Conservation (phyloP, 208 protist genomes). For the Trypanosoma caninum region DNA sequence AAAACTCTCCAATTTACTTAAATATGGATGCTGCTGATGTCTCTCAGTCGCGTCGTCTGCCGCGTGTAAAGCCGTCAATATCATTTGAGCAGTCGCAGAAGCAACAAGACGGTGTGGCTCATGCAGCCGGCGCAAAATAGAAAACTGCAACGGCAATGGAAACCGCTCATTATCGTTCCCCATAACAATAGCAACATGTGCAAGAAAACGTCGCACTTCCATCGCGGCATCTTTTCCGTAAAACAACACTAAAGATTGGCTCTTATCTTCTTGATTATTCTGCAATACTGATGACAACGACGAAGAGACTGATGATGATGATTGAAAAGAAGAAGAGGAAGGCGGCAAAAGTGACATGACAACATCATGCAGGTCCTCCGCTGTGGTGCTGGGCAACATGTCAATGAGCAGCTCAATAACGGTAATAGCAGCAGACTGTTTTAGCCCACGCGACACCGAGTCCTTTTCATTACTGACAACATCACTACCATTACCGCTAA, state of each 20-base stretch:
- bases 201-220: slow-evolving; percentile 22
- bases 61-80: slow-evolving; percentile 12
- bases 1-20: background rate
- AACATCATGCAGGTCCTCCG: slow-evolving; percentile 22
- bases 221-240: background rate
- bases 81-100: slow-evolving; percentile 13
- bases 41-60: background rate
- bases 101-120: slow-evolving; percentile 18
- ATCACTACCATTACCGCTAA: background rate
- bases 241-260: too few species aligned
- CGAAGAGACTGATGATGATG: too few species aligned
- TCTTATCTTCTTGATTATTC: too few species aligned
- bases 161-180: slow-evolving; percentile 42
- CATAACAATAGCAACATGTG: slow-evolving; percentile 30
- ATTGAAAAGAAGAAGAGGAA: too few species aligned
- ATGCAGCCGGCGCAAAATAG: slow-evolving; percentile 18
- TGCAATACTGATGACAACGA: too few species aligned
- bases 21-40: background rate
- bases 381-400: slow-evolving; percentile 21
- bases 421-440: background rate
- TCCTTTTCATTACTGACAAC: background rate
- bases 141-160: slow-evolving; percentile 6
- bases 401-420: slow-evolving; percentile 24
- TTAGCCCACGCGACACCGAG: background rate
- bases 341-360: slow-evolving; percentile 18